These are phyloP conservation scores for Picochlorum sp. DNA, from an alignment of 139 green algal genomes.

Conservation along the genomic window DNA sequence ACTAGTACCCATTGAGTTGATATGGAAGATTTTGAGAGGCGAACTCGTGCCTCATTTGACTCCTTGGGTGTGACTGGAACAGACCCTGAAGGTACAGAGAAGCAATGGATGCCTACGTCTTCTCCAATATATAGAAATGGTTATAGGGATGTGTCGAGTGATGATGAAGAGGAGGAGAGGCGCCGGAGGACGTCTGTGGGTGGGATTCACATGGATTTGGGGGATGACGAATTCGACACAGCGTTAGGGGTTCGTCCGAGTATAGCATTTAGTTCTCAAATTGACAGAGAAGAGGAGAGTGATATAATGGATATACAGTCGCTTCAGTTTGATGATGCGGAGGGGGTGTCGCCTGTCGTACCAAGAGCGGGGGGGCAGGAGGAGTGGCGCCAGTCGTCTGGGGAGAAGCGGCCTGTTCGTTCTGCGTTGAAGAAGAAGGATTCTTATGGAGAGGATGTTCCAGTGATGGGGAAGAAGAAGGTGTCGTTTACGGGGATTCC, in stretches of 20 bases:
- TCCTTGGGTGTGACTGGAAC: too few species aligned
- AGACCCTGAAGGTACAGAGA: background rate
- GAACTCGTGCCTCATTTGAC: too few species aligned
- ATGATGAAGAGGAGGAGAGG: slow-evolving; percentile 12
- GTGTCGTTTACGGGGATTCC: slow-evolving; percentile 13
- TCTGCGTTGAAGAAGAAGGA: too few species aligned
- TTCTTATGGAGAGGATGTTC: background rate
- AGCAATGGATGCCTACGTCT: background rate
- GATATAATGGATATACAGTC: slow-evolving; percentile 12
- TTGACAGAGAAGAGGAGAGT: slow-evolving; percentile 37
- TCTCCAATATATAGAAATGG: background rate
- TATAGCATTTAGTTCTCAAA: slow-evolving; percentile 22
- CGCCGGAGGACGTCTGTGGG: slow-evolving; percentile 5
- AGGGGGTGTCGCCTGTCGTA: background rate
- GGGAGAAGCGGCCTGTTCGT: too few species aligned
- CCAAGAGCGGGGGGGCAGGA: background rate
- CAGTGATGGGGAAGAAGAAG: background rate
- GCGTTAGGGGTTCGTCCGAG: slow-evolving; percentile 11
- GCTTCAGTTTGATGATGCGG: background rate
- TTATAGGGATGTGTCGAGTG: background rate
- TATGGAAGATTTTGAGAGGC: too few species aligned
- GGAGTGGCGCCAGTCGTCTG: background rate
- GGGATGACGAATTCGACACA: slow-evolving; percentile 10
- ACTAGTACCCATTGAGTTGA: too few species aligned
- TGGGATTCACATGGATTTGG: slow-evolving; percentile 14